Base-by-base conservation (phyloP, 345 rosid species). In the Camelina sativa region DNA sequence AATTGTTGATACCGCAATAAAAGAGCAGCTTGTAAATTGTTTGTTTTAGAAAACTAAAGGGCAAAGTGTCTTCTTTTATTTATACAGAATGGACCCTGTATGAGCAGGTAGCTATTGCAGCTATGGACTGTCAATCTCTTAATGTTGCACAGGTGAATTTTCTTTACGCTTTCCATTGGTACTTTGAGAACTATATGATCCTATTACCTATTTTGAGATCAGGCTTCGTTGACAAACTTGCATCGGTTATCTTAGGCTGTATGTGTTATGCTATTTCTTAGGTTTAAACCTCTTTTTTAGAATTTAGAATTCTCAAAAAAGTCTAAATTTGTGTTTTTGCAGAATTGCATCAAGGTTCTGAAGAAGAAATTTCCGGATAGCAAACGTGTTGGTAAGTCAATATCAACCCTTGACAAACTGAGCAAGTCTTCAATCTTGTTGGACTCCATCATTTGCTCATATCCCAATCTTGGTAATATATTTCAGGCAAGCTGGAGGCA, bases 21-120 rank as follows among this genome's bases (percentile, higher is more conserved):
- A 53, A 53, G 70, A 41, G 70, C 46, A 66, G 62, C 43, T 61
- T 46, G 51, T 2, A 23, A 11, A 23, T 28, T 30, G 22, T 37
- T 50, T 35, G 50, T 22, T 32, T 35, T 4, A 2, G 19, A 17
- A 61, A 46, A 65, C 28, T 47, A 47, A 55, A 23, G 37, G 12
- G 56, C 7, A 1, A 76, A 11, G 48, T n/a, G 9, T 57, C 12
- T 71, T 28, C 1, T 5, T 7, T 28, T 65, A 59, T 25, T 22
- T 23, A 53, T 83, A 80, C 66, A 95, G 99, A 92, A 69, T 95
- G 99, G 98, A 95, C 92, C 20, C 82, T 95, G 2, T 90, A 85
- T 59, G 99, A 96, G 83, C 96, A 96, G 75, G 93, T 96, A 76
- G 89, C 99, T 51, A 34, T 87, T 82, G 97, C 99, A 69, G 97